Evolutionary conservation across 345 rosid species (phyloP), one percentile per base, ranked within the genome.

Genomic region (Eucalyptus melliodora): DNA sequence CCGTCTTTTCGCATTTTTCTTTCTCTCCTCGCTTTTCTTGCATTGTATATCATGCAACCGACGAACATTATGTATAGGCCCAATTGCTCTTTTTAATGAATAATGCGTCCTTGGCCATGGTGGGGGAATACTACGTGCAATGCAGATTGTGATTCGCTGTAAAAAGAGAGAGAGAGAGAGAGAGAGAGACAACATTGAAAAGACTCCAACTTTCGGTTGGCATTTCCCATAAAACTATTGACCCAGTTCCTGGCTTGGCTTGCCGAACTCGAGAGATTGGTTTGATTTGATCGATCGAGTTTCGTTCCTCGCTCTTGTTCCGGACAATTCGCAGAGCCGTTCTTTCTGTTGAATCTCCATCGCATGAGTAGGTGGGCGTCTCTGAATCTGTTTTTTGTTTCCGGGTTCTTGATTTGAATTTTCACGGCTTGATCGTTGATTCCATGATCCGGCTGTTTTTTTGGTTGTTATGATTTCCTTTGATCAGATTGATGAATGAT

Each of bases 51-150:
- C 47, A 40, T 77, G 30, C 85, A 77, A 1, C 85, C 85, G 85
- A 11, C 85, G 47, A 77, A 77, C 47, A 6, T 77, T 40, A 40
- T 40, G 85, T 21, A 17, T 40, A 77, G 85, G 85, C 16, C 88
- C 59, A 86, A 19, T 86, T 45, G 89, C 31, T 86, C 14, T 88
- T 26, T 3, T 21, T 30, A 60, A 37, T 42, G 83, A 77, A 77
- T 77, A 21, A 77, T 77, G 85, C 85, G 42, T 21, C 47, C 47
- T 11, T 21, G 85, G 44, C 85, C 40, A 50, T 60, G 87, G 86
- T 88, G 93, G 47, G 82, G 85, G 16, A 91, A 91, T 89, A 77
- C 94, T 89, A 93, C 93, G 94, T 95, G 95, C 92, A 89, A 87
- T 89, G 90, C 90, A 86, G 86, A 86, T 86, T 89, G 85, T 77